Conservation (phyloP, 1,284 basidiomycete genomes). For the Mycosarcoma maydis region DNA sequence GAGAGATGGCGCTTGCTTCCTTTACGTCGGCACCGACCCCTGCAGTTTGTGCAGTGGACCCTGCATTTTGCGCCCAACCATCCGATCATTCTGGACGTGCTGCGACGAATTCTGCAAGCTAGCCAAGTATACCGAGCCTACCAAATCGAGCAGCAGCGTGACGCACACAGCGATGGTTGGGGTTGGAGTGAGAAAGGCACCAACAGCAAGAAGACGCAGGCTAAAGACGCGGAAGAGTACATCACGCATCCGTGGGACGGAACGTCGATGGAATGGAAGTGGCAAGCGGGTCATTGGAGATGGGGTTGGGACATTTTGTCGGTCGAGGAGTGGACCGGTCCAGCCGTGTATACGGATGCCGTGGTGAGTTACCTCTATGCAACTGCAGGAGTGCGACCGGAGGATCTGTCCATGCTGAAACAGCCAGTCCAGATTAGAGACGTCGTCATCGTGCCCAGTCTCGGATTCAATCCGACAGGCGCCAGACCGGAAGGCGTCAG, state of each 20-base stretch:
- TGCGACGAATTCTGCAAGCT: conserved; percentile 33
- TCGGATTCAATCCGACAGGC: conserved; percentile 33
- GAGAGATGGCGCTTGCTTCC: conserved; percentile 35
- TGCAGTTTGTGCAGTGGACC: conserved; percentile 51
- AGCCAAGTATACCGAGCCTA: conserved; percentile 30
- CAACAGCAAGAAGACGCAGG: conserved; percentile 21
- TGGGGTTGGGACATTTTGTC: conserved; percentile 36
- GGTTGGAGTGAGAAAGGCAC: conserved; percentile 31
- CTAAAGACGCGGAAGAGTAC: conserved; percentile 10
- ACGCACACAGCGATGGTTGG: conserved; percentile 34
- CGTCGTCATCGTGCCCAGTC: conserved; percentile 33
- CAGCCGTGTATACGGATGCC: conserved; percentile 43
- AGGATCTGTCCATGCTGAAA: conserved; percentile 28
- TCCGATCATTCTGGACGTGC: conserved; percentile 46
- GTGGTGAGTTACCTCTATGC: conserved; percentile 47
- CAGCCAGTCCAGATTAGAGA: conserved; percentile 46
- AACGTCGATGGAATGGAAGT: conserved; percentile 34
- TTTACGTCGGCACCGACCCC: conserved; percentile 27
- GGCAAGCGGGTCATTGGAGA: conserved; percentile 44
- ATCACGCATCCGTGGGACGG: conserved; percentile 32
- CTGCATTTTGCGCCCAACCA: conserved; percentile 38
- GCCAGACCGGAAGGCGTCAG: conserved; percentile 10
- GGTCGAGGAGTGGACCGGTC: conserved; percentile 51
- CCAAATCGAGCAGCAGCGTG: conserved; percentile 28
- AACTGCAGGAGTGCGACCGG: conserved; percentile 38